Base-by-base conservation (phyloP, 371 early-diverging fungal genomes). In the Batrachochytrium dendrobatidis region DNA sequence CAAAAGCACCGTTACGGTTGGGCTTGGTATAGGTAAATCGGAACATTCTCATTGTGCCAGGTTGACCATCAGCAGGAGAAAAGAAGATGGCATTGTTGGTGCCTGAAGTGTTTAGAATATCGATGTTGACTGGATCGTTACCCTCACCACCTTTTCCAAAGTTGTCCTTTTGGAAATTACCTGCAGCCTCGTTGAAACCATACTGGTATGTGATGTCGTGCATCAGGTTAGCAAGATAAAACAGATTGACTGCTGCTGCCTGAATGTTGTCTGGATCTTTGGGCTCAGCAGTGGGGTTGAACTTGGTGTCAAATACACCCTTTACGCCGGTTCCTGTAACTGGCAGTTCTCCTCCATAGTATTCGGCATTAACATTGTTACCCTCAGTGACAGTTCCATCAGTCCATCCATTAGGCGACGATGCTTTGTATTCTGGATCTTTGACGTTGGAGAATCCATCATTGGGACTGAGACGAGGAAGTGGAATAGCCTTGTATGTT, bases 121-220 rank as follows among this genome's bases (percentile, higher is more conserved):
- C 58, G 39, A 65, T 65, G 56, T 88, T 81, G 3, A 94, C 90
- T 2, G 88, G 84, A 68, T 95, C 95, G 51, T 75, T 73, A 25
- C 69, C 83, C 22, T 62, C 33, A 30, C 91, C 89, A 22, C 89
- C 89, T 53, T 83, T 48, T 48, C 51, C 43, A 56, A 53, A 30
- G 59, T 59, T 63, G 55, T 10, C 53, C 51, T 35, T 50, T 61
- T 79, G 77, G 66, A 79, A 79, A 69, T 79, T 79, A 17, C 77
- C 77, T 18, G 72, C 59, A 18, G 45, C 55, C 59, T 79, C 79
- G 49, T 44, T 64, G 55, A 79, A 76, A 8, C 79, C 79, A 60
- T 69, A 76, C 26, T 52, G 25, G 57, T 61, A 70, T 31, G 63
- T 49, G 25, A 79, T 31, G 55, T 79, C 79, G 61, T 79, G 79